phyloP scores from a whole-genome alignment of 805 yeast genomes.

The Wickerhamiella bombiphila region DNA sequence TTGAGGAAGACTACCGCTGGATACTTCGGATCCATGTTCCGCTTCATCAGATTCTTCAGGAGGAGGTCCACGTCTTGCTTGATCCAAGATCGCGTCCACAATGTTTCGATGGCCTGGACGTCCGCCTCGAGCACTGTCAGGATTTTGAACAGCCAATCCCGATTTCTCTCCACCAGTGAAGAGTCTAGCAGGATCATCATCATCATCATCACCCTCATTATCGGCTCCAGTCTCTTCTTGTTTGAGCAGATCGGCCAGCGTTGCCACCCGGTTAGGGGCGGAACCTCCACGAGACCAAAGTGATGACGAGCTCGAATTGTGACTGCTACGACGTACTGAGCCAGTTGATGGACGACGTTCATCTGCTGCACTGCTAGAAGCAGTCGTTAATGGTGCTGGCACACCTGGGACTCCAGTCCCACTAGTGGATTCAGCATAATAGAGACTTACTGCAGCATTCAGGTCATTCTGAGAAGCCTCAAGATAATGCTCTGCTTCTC shows the following conservation, averaged over 20 bases:
- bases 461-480: constrained; percentile 24
- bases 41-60: constrained; percentile 8
- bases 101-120: constrained; percentile 13
- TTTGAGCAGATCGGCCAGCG: constrained; percentile 19
- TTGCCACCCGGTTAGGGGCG: constrained; percentile 18
- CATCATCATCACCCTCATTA: constrained; percentile 2
- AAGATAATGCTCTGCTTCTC: constrained; percentile 29
- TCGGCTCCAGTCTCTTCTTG: constrained; percentile 3
- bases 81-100: constrained; percentile 24
- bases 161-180: constrained; percentile 58
- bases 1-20: constrained; percentile 1
- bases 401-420: constrained; percentile 1
- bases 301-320: background rate
- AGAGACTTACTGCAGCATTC: constrained; percentile 13
- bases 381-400: too few species aligned
- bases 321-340: constrained; percentile 1
- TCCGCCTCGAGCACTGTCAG: constrained; percentile 24
- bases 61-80: constrained; percentile 22
- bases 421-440: constrained; percentile 6
- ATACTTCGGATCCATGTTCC: background rate
- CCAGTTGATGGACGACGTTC: too few species aligned
- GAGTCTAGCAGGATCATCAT: constrained; percentile 27
- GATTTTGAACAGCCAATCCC: constrained; percentile 63
- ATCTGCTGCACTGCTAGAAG: too few species aligned
- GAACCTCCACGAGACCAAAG: background rate